A percentile compares a stretch with the other conserved stretches of the same genome.
Evolutionary conservation across 176 grass and related monocot genomes (phyloP).

Genomic region (Avena eriantha): DNA sequence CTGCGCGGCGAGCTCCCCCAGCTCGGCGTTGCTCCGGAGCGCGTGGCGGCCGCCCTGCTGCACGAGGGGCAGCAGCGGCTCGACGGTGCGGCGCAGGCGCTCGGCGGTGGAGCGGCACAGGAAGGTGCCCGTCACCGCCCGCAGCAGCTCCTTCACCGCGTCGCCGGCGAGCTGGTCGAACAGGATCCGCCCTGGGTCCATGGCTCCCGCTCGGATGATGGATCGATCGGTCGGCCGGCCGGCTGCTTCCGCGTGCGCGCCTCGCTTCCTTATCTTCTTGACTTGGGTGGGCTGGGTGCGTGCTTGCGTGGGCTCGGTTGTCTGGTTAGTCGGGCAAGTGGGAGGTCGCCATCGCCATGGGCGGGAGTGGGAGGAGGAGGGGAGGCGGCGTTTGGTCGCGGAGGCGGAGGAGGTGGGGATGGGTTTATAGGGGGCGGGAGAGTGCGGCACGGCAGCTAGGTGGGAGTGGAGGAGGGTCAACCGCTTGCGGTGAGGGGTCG

Average conservation of each 20-base stretch:
- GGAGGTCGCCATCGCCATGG: slow-evolving; percentile 47
- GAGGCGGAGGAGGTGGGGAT: not conserved
- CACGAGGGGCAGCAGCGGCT: slow-evolving; percentile 81
- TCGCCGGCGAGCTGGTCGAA: slow-evolving; percentile 63
- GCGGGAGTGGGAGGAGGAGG: not conserved
- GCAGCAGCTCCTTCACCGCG: slow-evolving; percentile 68
- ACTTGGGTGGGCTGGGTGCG: not conserved
- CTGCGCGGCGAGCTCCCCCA: slow-evolving; percentile 71
- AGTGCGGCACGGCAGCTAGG: slow-evolving; percentile 9
- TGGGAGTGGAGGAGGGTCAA: slow-evolving; percentile 30
- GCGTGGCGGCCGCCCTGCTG: slow-evolving; percentile 48
- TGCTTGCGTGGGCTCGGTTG: slow-evolving; percentile 21
- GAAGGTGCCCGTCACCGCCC: slow-evolving; percentile 60
- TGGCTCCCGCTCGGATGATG: not conserved
- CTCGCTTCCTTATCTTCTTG: not conserved
- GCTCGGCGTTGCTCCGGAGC: slow-evolving; percentile 50
- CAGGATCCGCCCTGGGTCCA: slow-evolving; percentile 30
- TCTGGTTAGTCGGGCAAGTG: slow-evolving; percentile 47
- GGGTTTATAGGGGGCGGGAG: slow-evolving; percentile 42
- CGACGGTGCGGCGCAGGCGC: slow-evolving; percentile 83
- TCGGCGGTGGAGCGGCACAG: slow-evolving; percentile 76
- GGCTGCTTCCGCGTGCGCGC: too few species aligned
- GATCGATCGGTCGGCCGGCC: not conserved
- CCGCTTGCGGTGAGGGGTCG: slow-evolving; percentile 47
- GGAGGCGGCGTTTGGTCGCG: slow-evolving; percentile 11